Evolutionary conservation across 2,329 filamentous ascomycete genomes (phyloP), one percentile per base, ranked within the genome.

Genomic region (Talaromyces sp.): DNA sequence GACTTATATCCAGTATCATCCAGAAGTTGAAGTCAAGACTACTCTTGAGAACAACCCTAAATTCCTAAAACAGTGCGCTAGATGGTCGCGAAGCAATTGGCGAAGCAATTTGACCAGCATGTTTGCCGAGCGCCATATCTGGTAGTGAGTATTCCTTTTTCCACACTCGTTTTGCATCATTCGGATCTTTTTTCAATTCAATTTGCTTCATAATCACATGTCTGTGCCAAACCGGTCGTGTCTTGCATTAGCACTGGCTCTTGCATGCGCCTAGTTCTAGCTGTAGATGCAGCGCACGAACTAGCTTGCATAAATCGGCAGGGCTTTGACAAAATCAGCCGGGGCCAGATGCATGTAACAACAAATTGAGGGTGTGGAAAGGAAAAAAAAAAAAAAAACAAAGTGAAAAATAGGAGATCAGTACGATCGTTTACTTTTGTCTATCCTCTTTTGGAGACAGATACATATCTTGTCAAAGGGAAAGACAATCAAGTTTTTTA

Each of bases 81-180:
- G 94, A 57, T 98, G 94, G 94, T 93, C 95, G 50, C 89, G 94
- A 73, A 97, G 93, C 83, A 98, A 98, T 80, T 98, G 94, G 94
- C 86, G 94, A 75, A 97, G 93, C 82, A 98, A 98, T 78, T 89
- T 92, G 79, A 97, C 92, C 61, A 97, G 92, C 78, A 84, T 97
- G 74, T 85, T 94, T 69, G 87, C 87, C 69, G 94, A 97, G 80
- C 84, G 90, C 75, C 86, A 92, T 74, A 91, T 97, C 73, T 92
- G 91, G 88, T 88, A 81, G 93, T 97, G 85, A 89, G 92, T 88
- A 35, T 59, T 68, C 63, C 49, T 65, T 60, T 63, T 52, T 59
- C 39, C 56, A 59, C 39, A 27, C 66, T 69, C 65, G 69, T 10
- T 50, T 22, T 54, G 13, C 17, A 27, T 31, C 31, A 27, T 65